Base-by-base conservation (phyloP, 108 stramenopile species). In the Fragilaria crotonensis region DNA sequence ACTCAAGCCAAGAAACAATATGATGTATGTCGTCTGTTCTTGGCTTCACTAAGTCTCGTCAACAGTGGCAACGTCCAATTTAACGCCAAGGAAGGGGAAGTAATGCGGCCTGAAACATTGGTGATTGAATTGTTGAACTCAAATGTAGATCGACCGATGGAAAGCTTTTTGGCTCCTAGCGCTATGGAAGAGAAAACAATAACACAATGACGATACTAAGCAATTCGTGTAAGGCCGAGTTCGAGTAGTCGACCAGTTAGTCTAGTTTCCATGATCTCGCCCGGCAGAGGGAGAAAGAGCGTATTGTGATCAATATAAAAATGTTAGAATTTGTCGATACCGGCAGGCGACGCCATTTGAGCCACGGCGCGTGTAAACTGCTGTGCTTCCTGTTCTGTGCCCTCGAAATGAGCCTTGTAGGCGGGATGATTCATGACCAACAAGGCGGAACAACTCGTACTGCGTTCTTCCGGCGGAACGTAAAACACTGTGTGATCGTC, bases 1-100 rank as follows among this genome's bases (percentile, higher is more conserved):
- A 69, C 79, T 5, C 27, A 59, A 30, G 48, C 55, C 53, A 58
- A 65, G 20, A 73, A 86, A 22, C 81, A 70, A 18, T 90, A 83
- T 62, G 96, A 99, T 64, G 94, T 99, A 0, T 97, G 95, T 54
- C 92, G 98, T 17, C 47, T 91, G 26, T 99, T 99, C 76, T 70
- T 99, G 27, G 90, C 96, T 4, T 89, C 90, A 18, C 75, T 99
- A 18, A 94, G 88, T 80, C 90, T 99, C 29, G 89, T 89, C 14
- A 97, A 97, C 63, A 62, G 76, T 47, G 96, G 96, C 5, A 97
- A 97, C 68, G 44, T 99, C 0, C 49, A 56, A 22, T 67, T 96
- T 59, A 62, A 66, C 20, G 64, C 69, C 29, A 79, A 72, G 36
- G 77, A 71, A 21, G 75, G 68, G 5, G 49, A 71, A 17, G 69